These are phyloP conservation scores for Talaromyces sp. DNA, from an alignment of 2,329 filamentous ascomycete genomes.

Conservation along the genomic window DNA sequence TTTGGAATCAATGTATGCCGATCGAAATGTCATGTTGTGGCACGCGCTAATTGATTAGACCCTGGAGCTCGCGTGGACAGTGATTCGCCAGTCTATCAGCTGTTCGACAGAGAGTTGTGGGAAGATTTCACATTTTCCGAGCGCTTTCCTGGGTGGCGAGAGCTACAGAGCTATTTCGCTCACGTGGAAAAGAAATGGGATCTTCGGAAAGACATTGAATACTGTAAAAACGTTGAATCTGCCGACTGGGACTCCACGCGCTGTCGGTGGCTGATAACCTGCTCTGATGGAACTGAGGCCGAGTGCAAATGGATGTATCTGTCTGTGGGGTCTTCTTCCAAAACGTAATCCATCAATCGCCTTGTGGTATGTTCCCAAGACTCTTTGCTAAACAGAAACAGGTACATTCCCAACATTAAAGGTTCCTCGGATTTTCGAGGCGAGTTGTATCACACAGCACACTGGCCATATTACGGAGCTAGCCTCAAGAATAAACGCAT, in stretches of 20 bases:
- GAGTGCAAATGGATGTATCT: neutral
- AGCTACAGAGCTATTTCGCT: conserved; percentile 25
- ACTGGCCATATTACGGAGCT: conserved; percentile 13
- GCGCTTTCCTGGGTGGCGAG: conserved; percentile 21
- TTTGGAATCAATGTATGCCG: conserved; percentile 35
- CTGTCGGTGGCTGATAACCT: neutral
- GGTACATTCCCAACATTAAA: conserved; percentile 1
- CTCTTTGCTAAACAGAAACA: neutral
- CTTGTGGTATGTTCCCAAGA: neutral
- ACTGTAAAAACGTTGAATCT: conserved; percentile 1
- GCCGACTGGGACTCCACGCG: neutral
- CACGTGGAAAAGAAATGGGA: conserved; percentile 20
- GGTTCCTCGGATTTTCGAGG: neutral
- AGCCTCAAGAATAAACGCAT: conserved; percentile 12
- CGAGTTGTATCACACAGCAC: neutral
- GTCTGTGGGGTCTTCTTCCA: conserved; percentile 3
- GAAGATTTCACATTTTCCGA: conserved; percentile 2
- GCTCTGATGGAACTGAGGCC: neutral
- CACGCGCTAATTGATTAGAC: neutral
- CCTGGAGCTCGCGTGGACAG: conserved; percentile 42
- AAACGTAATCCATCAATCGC: neutral
- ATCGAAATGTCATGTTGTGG: neutral
- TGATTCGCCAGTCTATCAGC: conserved; percentile 21
- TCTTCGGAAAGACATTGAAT: conserved; percentile 17
- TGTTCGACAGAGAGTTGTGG: conserved; percentile 17